Evolutionary conservation across 2,329 filamentous ascomycete species (phyloP), one percentile per base, ranked within the genome.

Genomic region (Pseudogymnoascus sp.): DNA sequence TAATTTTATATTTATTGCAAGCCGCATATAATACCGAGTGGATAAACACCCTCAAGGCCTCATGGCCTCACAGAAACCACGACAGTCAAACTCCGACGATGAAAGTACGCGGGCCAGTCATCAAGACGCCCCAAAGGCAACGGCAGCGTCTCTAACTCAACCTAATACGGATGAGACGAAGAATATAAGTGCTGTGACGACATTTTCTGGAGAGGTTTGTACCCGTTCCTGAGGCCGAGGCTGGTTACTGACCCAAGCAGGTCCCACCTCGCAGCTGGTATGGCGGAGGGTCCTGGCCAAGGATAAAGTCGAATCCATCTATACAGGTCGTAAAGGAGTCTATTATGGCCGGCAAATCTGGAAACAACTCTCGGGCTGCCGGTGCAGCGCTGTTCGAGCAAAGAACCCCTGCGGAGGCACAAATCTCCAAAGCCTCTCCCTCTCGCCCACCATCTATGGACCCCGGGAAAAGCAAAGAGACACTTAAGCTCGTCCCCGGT

Each of bases 281-380:
- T 71, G 82, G 82, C 60, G 82, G 61, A 31, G 58, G 58, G 25
- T 71, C 84, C 15, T 86, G 82, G 82, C 80, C 82, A 15, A 76
- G 80, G 64, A 71, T 73, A 35, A 87, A 87, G 68, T 81, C 84
- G 5, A 74, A 77, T 13, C 78, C 84, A 29, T 87, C 83, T 7
- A 86, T 81, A 5, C 82, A 84, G 60, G 75, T 87, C 48, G 82
- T 83, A 3, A 79, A 78, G 65, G 84, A 87, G 70, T 83, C 80
- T 10, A 86, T 87, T 29, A 73, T 83, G 52, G 84, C 83, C 31
- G 82, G 72, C 60, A 73, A 71, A 62, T 61, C 69, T 8, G 65
- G 63, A n/a, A 72, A 69, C 59, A 66, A 63, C 10, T 42, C 62
- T 4, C 61, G 68, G 9, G 62, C 68, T n/a, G 60, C 66, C 39